These are phyloP conservation scores for Trichoderma sp. DNA, from an alignment of 2,329 filamentous ascomycete genomes.

Conservation along the genomic window DNA sequence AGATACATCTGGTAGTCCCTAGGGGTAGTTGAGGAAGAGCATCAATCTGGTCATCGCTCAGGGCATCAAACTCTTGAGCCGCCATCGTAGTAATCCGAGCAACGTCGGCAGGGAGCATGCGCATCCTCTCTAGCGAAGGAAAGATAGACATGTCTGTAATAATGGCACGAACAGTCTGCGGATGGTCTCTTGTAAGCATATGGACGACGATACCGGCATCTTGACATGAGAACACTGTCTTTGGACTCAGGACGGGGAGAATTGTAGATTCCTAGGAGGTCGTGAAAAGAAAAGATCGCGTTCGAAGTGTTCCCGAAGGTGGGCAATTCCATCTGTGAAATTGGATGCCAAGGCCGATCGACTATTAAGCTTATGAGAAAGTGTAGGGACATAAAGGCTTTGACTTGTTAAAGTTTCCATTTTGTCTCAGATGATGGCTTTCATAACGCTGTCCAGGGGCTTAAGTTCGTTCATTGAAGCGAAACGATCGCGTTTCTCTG, in stretches of 20 bases:
- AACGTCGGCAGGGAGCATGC: slow-evolving; percentile 49
- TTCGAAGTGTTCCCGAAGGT: slow-evolving; percentile 42
- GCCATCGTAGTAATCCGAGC: slow-evolving; percentile 62
- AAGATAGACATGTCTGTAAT: slow-evolving; percentile 62
- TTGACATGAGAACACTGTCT: slow-evolving; percentile 53
- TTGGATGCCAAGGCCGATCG: slow-evolving; percentile 33
- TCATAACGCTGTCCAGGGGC: slow-evolving; percentile 39
- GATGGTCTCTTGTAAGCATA: slow-evolving; percentile 67
- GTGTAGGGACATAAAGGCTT: slow-evolving; percentile 65
- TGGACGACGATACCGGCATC: slow-evolving; percentile 62
- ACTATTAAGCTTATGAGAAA: slow-evolving; percentile 46
- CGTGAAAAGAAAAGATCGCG: slow-evolving; percentile 60
- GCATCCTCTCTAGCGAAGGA: slow-evolving; percentile 45
- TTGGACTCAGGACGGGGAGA: slow-evolving; percentile 64
- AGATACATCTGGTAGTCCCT: slow-evolving; percentile 38
- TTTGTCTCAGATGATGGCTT: slow-evolving; percentile 58
- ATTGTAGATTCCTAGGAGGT: slow-evolving; percentile 68
- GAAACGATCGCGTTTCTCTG: slow-evolving; percentile 58
- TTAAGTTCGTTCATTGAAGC: slow-evolving; percentile 41
- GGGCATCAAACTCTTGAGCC: slow-evolving; percentile 62
- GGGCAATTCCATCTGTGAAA: slow-evolving; percentile 24
- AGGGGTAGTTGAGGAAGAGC: slow-evolving; percentile 62
- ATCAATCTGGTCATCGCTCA: slow-evolving; percentile 64
- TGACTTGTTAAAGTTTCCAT: slow-evolving; percentile 66
- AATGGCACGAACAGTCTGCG: slow-evolving; percentile 61